A percentile compares a stretch with the other conserved stretches of the same genome.
Evolutionary conservation across 306 rosid species (phyloP).

Genomic region (Trifolium subterraneum): DNA sequence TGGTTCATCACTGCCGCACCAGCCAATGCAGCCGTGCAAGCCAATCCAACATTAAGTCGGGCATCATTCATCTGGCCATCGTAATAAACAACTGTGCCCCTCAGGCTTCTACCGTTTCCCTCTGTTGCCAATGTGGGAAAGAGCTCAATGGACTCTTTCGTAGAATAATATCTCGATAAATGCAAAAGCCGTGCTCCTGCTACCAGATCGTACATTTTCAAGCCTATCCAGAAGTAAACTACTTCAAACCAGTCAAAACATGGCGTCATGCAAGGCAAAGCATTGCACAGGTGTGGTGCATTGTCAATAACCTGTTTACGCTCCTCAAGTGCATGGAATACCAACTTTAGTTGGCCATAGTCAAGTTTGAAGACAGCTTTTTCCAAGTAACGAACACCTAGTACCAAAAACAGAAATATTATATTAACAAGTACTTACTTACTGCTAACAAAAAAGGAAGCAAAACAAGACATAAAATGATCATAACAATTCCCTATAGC

Average conservation of each 20-base stretch:
- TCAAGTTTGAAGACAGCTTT: constrained; percentile 94
- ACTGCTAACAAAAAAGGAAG: no score
- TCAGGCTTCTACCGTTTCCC: constrained; percentile 67
- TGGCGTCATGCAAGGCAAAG: constrained; percentile 98
- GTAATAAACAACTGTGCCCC: constrained; percentile 95
- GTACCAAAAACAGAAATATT: background rate
- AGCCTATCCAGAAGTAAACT: constrained; percentile 88
- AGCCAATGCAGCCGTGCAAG: constrained; percentile 92
- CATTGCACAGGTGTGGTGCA: constrained; percentile 97
- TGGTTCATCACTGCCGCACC: constrained; percentile 99
- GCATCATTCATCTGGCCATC: constrained; percentile 99
- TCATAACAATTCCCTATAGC: no score
- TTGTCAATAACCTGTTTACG: constrained; percentile 94
- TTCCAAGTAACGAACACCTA: constrained; percentile 98
- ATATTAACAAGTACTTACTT: constrained; percentile 31
- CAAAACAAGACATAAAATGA: no score
- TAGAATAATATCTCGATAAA: constrained; percentile 91
- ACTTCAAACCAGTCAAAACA: constrained; percentile 95
- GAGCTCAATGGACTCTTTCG: constrained; percentile 83
- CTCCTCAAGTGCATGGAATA: constrained; percentile 95
- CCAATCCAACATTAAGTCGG: constrained; percentile 90
- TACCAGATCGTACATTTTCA: constrained; percentile 96
- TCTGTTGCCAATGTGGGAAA: constrained; percentile 90
- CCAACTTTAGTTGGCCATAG: constrained; percentile 93
- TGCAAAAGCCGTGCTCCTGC: constrained; percentile 85